Evolutionary conservation across 495 filamentous ascomycete species (phyloP).

Genomic region (Daldinia vernicosa): DNA sequence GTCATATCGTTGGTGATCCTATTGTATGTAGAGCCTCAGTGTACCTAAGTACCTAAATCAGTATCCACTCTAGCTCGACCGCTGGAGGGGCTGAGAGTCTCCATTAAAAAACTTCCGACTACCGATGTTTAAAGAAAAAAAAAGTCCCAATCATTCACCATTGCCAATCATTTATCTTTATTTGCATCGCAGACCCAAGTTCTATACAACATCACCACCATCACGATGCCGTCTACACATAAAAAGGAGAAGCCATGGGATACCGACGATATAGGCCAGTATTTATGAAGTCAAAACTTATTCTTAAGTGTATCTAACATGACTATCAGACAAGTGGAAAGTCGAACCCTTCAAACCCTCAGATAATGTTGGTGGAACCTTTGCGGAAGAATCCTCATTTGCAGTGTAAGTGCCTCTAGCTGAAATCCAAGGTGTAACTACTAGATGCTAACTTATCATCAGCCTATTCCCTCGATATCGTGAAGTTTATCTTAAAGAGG

Average conservation of each 20-base stretch:
- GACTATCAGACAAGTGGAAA: slow-evolving; percentile 86
- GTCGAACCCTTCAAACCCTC: slow-evolving; percentile 84
- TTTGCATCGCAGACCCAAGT: background rate
- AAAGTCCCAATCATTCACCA: slow-evolving; percentile 27
- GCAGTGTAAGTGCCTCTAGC: slow-evolving; percentile 30
- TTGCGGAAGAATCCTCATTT: slow-evolving; percentile 83
- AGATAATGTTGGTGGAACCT: slow-evolving; percentile 85
- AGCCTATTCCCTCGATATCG: slow-evolving; percentile 94
- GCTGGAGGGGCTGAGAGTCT: slow-evolving; percentile 16
- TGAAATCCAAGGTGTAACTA: background rate
- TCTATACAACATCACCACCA: slow-evolving; percentile 6
- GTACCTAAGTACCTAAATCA: background rate
- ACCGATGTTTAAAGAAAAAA: slow-evolving; percentile 28
- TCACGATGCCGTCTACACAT: slow-evolving; percentile 87
- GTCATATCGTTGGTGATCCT: background rate
- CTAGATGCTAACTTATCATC: background rate
- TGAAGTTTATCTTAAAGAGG: slow-evolving; percentile 79
- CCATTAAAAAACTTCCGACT: slow-evolving; percentile 28
- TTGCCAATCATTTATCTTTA: slow-evolving; percentile 1
- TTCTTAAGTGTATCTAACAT: background rate
- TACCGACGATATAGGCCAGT: slow-evolving; percentile 78
- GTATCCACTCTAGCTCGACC: background rate
- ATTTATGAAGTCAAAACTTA: background rate
- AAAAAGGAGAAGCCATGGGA: slow-evolving; percentile 98
- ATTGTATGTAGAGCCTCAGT: background rate